Base-by-base conservation (phyloP, 208 protist species). In the Trypanosoma mega region DNA sequence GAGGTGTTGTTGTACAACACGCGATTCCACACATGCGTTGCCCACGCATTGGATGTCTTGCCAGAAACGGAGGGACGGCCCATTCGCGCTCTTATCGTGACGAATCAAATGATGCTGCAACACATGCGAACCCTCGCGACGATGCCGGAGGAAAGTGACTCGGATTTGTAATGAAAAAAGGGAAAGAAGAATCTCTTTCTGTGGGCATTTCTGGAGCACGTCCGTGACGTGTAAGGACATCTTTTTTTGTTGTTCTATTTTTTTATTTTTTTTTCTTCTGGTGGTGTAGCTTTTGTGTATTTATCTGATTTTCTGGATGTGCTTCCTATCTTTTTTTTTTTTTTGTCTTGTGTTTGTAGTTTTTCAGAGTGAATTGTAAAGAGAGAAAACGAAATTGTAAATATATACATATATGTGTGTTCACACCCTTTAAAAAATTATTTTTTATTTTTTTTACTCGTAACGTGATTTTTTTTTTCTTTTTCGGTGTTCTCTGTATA, bases 1-100 rank as follows among this genome's bases (percentile, higher is more conserved):
- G 78, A 94, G 37, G 76, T 73, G 34, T 69, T 94, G 8, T 61
- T 92, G 45, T 82, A 75, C 71, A 94, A 94, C 54, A 85, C 81
- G 14, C 72, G 80, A 8, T 90, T 92, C 34, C 72, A 89, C 18
- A 72, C 59, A 33, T 67, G 72, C 41, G 56, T 91, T 4, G 67
- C 79, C 1, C 43, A 33, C 11, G 68, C 67, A 1, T 33, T 85
- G 1, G 76, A 80, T 41, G 30, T 41, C 3, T 24, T 60, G 21
- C 39, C 57, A 2, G 49, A 67, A 3, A 55, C 29, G 20, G 16
- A 55, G 5, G 63, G 63, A 6, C 60, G 75, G 12, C 56, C 80
- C 0, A 29, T 87, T 36, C 68, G 79, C 0, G 74, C 76, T 20
- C 49, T 90, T 49, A 71, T 87, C 33, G 77, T 91, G 12, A 84